phyloP scores from a whole-genome alignment of 176 grass and related monocot genomes.

The Tillandsia fasciculata region DNA sequence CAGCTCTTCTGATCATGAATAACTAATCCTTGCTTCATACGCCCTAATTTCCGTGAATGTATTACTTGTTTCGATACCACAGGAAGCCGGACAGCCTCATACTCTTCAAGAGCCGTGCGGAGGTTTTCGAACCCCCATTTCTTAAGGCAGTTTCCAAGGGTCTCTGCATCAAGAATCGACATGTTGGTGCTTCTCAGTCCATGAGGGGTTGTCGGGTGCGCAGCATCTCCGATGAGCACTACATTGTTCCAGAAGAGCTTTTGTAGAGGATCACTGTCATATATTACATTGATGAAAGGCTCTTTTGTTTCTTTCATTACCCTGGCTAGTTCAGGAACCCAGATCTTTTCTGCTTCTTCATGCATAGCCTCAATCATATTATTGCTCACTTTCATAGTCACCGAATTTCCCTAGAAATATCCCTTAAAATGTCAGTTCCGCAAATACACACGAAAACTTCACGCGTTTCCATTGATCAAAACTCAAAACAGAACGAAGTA shows the following conservation, averaged over 20 bases:
- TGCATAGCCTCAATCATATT: conserved; percentile 44
- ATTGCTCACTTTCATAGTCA: conserved; percentile 52
- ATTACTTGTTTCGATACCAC: conserved; percentile 52
- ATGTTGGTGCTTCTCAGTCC: conserved; percentile 88
- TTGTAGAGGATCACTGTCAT: conserved; percentile 50
- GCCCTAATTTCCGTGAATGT: conserved; percentile 63
- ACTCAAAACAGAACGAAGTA: background rate
- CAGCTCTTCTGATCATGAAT: conserved; percentile 19
- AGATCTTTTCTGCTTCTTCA: conserved; percentile 42
- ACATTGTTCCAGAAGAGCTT: conserved; percentile 47
- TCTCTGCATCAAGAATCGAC: conserved; percentile 55
- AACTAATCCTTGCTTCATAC: conserved; percentile 58
- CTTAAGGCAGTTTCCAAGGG: conserved; percentile 49
- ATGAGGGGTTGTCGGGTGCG: conserved; percentile 83
- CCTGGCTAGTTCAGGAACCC: conserved; percentile 53
- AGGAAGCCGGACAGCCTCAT: conserved; percentile 40
- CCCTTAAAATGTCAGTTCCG: background rate
- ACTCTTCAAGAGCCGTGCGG: conserved; percentile 32
- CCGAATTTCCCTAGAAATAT: conserved; percentile 40
- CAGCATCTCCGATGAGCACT: conserved; percentile 60
- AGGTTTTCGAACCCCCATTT: conserved; percentile 19
- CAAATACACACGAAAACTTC: background rate
- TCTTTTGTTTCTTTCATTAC: conserved; percentile 45
- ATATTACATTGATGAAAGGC: conserved; percentile 83
- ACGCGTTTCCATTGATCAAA: background rate